A percentile compares a stretch with the other conserved stretches of the same genome.
Conservation (phyloP, 2,329 filamentous ascomycete species). For the Alternaria sp. region DNA sequence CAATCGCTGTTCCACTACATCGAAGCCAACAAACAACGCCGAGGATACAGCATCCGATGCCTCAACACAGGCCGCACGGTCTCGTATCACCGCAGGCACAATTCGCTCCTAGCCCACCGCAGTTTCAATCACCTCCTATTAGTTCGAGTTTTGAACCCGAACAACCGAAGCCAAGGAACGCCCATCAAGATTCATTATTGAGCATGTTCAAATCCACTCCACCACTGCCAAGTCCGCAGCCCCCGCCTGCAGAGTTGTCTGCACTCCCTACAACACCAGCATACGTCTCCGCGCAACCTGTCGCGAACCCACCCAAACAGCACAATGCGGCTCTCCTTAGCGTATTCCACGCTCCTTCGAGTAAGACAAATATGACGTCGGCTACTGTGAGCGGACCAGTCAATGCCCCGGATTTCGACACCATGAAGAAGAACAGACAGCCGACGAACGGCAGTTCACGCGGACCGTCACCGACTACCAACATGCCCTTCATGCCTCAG, state of each 20-base stretch:
- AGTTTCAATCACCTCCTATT: conserved; percentile 41
- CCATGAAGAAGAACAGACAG: conserved; percentile 45
- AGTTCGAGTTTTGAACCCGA: conserved; percentile 34
- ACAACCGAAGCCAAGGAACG: conserved; percentile 49
- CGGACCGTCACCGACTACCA: conserved; percentile 38
- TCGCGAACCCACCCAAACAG: conserved; percentile 21
- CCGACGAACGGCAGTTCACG: conserved; percentile 34
- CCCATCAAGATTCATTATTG: conserved; percentile 57
- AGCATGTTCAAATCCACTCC: conserved; percentile 54
- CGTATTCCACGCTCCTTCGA: conserved; percentile 27
- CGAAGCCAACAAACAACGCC: conserved; percentile 34
- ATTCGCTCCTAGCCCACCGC: conserved; percentile 39
- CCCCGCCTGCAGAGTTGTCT: conserved; percentile 56
- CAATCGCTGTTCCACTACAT: conserved; percentile 19
- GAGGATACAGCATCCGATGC: conserved; percentile 32
- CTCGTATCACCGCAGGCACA: conserved; percentile 36
- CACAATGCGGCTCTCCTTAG: conserved; percentile 32
- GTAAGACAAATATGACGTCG: conserved; percentile 43
- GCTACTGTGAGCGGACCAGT: conserved; percentile 53
- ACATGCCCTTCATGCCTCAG: conserved; percentile 39
- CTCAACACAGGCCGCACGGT: conserved; percentile 32
- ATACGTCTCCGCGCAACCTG: conserved; percentile 31
- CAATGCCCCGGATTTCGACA: conserved; percentile 54
- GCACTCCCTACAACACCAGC: conserved; percentile 54
- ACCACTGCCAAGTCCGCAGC: conserved; percentile 39